Base-by-base conservation (phyloP, 768 basidiomycete species). In the Trametes cingulata region DNA sequence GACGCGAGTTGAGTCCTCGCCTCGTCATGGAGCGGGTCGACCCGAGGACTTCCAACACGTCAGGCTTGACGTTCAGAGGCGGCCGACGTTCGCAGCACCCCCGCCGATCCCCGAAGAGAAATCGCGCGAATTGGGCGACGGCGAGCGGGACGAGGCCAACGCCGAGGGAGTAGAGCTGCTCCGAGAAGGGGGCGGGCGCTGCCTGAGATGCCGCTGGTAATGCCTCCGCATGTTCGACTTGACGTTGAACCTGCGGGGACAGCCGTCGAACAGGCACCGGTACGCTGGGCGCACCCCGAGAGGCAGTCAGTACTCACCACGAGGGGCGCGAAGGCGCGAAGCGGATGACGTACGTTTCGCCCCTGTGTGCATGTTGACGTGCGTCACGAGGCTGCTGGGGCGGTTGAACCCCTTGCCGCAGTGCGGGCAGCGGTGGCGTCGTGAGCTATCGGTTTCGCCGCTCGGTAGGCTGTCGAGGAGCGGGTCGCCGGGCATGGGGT, bases 221-320 rank as follows among this genome's bases (percentile, higher is more conserved):
- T 92, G 90, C 6, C 90, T 78, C 29, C 90, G 81, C 90, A 91
- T 92, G 71, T 92, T 93, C 0, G 88, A 90, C 69, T 90, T 90
- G 47, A 91, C 91, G 63, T 90, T 91, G 74, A 92, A 92, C 60
- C 87, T 83, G 35, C 88, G 81, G 39, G 86, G 86, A 69, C 90
- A 91, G 42, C 84, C 81, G 6, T 85, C 87, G 78, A 78, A 88
- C 4, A 88, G 87, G 65, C 90, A 92, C 41, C 82, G 78, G 74
- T 88, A 90, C 19, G 89, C 91, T 88, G 69, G 29, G 10, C 10
- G 29, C 10, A 10, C 29, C 4, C 29, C 29, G 29, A 33, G 6
- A 33, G 29, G n/a, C n/a, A n/a, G n/a, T n/a, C n/a, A n/a, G n/a
- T n/a, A n/a, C 29, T 33, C 29, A 33, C 6, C 10, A 33, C 29